Evolutionary conservation across 805 yeast genomes (phyloP), one percentile per base, ranked within the genome.

Genomic region (Ogataea siamensis): DNA sequence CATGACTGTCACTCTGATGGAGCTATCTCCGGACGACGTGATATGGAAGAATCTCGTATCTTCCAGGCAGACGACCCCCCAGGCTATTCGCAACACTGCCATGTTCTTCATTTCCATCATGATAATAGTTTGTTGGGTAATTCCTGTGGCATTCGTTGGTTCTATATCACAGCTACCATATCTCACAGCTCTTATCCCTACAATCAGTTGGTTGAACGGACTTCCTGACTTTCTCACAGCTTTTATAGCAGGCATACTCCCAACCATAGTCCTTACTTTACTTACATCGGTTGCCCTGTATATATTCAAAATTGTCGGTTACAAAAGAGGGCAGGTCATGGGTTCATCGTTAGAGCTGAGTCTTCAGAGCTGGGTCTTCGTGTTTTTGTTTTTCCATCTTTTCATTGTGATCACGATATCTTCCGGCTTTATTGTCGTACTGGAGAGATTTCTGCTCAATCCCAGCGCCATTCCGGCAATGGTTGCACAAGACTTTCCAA

Each of bases 321-420:
- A 60, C 23, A 58, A 74, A 42, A 80, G 80, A 46, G 83, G 87
- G 3, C 71, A 67, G 22, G 63, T 76, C 26, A 78, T 89, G 0
- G 78, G 80, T 0, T 70, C 81, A 1, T 74, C 76, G 40, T 59
- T 81, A 7, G 88, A 88, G 53, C 37, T 75, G n/a, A 84, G 81
- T 46, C 69, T 83, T 11, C 96, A 87, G 47, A 66, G 69, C 31
- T 84, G 93, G 86, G 73, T 84, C 48, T 89, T 85, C 60, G 67
- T 77, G 1, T 88, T 88, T 53, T 64, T 83, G 34, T 87, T 85
- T 55, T 77, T 88, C 35, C 96, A 89, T 50, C 74, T 87, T 28
- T 88, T 89, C 49, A 60, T 89, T 30, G 91, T 88, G 17, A 87
- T 88, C 2, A 83, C 95, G 0, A 73, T 88, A 24, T 86, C 94